phyloP scores from a whole-genome alignment of 139 green algal species.

The Picochlorum sp. region DNA sequence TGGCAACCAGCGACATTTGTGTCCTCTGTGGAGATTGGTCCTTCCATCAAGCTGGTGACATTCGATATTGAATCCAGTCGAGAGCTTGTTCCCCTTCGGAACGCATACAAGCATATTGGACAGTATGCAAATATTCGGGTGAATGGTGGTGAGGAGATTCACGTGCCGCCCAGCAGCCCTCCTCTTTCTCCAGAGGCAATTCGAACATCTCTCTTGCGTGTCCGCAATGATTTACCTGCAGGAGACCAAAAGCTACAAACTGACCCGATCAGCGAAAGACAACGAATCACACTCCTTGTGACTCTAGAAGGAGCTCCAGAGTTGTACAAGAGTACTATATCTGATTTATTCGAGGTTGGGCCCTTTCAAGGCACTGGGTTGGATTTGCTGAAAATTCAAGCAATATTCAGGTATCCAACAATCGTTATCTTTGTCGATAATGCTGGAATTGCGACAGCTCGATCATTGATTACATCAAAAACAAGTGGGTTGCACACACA shows the following conservation, averaged over 20 bases:
- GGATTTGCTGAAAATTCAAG: constrained; percentile 42
- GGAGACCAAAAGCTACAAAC: constrained; percentile 49
- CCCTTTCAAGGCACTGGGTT: constrained; percentile 63
- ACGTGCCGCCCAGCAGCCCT: constrained; percentile 10
- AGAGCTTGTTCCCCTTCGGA: constrained; percentile 65
- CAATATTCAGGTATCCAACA: constrained; percentile 56
- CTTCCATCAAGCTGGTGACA: constrained; percentile 36
- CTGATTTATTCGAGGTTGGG: constrained; percentile 52
- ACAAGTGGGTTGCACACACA: constrained; percentile 37
- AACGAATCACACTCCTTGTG: constrained; percentile 48
- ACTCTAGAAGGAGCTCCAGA: constrained; percentile 45
- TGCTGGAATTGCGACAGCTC: constrained; percentile 52
- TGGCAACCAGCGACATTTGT: constrained; percentile 61
- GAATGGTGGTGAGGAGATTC: constrained; percentile 42
- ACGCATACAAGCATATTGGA: constrained; percentile 62
- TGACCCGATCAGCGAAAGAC: constrained; percentile 18
- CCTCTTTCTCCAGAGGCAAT: constrained; percentile 40
- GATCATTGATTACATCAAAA: constrained; percentile 45
- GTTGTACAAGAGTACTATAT: constrained; percentile 41
- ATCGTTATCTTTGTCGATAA: constrained; percentile 54
- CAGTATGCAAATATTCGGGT: constrained; percentile 52
- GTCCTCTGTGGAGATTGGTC: constrained; percentile 17
- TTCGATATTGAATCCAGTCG: constrained; percentile 63
- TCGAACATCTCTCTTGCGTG: constrained; percentile 42
- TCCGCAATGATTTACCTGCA: constrained; percentile 58